Base-by-base conservation (phyloP, 1,284 basidiomycete genomes). In the Cryptococcus hybrid region DNA sequence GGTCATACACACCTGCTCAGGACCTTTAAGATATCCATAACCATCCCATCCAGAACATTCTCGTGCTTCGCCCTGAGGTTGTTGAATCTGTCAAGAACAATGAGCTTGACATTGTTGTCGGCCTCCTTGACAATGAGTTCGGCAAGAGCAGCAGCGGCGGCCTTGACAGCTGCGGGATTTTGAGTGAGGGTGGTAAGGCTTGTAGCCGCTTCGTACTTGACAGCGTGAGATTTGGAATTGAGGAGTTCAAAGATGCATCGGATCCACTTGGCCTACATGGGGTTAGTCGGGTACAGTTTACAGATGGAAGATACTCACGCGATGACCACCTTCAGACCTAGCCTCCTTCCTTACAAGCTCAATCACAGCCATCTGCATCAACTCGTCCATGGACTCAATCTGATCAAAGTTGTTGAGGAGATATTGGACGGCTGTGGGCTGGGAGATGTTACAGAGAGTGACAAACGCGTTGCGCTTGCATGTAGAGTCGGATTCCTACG, bases 41-140 rank as follows among this genome's bases (percentile, higher is more conserved):
- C 92, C 60, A 98, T 84, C 7, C 87, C 83, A 74, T 99, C 93
- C 49, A 99, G 81, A 51, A 97, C 87, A 73, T 91, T 90, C 39
- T 92, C 92, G 77, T 98, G 93, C 72, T 89, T 92, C 35, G 86
- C 81, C 39, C 92, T 86, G 15, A 99, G 83, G 30, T 79, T 79
- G 56, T 98, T 91, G 47, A 99, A 86, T 49, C 96, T 87, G 73
- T 96, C 92, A 38, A 99, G 84, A 8, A 99, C 96, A 64, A 99
- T 99, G 57, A 99, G 85, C 80, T 99, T 99, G 78, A 98, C 95
- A 69, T 99, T 99, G 82, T 99, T 99, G 81, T 98, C 95, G 1
- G 92, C 92, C 79, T 97, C 94, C 80, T 94, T 95, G 73, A 90
- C 84, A 57, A 94, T 87, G 56, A 99, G 86, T 68, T 87, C 90